phyloP scores from a whole-genome alignment of 2,329 filamentous ascomycete species.

The Arthrobotrys sinensis region DNA sequence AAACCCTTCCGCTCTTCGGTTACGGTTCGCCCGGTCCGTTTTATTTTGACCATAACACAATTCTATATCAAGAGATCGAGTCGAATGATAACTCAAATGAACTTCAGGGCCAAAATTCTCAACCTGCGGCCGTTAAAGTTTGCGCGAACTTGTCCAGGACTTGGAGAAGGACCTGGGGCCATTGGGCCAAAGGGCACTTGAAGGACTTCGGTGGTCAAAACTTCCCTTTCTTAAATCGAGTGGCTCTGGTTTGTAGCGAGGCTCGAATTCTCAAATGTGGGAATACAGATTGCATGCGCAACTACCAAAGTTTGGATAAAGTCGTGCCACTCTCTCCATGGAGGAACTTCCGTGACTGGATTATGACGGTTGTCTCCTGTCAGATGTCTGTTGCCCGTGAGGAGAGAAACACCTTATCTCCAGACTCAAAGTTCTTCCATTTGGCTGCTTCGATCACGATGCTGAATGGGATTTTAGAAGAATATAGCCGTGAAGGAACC shows the following conservation, averaged over 20 bases:
- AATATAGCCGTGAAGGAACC: slow-evolving; percentile 3
- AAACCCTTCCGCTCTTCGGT: neutral
- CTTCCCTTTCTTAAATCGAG: slow-evolving; percentile 17
- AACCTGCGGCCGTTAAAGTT: neutral
- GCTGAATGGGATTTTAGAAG: slow-evolving; percentile 20
- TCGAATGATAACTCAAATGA: neutral
- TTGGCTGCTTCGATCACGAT: neutral
- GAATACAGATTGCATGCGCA: neutral
- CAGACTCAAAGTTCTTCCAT: slow-evolving; percentile 22
- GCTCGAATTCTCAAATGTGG: slow-evolving; percentile 9
- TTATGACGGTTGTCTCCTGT: slow-evolving; percentile 23
- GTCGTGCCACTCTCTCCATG: neutral
- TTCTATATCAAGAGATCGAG: neutral
- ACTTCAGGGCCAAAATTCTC: neutral
- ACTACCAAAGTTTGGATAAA: neutral
- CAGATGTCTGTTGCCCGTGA: slow-evolving; percentile 16
- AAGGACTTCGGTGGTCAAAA: slow-evolving; percentile 12
- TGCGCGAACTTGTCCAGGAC: slow-evolving; percentile 10
- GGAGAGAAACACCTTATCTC: neutral
- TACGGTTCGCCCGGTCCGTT: neutral
- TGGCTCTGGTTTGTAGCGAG: neutral
- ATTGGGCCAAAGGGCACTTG: neutral
- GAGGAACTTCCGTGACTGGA: slow-evolving; percentile 23
- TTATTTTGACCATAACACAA: slow-evolving; percentile 8
- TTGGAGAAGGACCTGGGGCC: slow-evolving; percentile 11